Percentiles rank a stretch among this genome's conserved stretches.
Conservation (phyloP, 108 stramenopile species). For the Bacterosira constricta region DNA sequence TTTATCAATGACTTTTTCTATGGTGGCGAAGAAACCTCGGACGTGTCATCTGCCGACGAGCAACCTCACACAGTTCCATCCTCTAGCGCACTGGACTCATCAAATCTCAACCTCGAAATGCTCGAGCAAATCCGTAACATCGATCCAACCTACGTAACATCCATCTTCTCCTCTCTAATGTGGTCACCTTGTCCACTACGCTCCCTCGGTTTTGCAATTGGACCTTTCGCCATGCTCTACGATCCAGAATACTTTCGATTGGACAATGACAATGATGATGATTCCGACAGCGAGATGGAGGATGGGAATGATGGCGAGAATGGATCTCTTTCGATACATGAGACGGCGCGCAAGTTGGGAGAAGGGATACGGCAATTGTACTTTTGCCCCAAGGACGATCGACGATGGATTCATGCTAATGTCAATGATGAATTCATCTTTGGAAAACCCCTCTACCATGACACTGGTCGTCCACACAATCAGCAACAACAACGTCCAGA, state of each 20-base stretch:
- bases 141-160: conserved; percentile 65
- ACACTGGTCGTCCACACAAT: neutral
- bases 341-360: conserved; percentile 61
- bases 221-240: conserved; percentile 74
- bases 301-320: conserved; percentile 30
- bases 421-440: conserved; percentile 49
- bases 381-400: conserved; percentile 67
- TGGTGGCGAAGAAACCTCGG: conserved; percentile 4
- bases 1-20: conserved; percentile 52
- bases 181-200: conserved; percentile 82
- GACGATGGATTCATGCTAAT: conserved; percentile 68
- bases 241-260: conserved; percentile 84
- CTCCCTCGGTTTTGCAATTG: conserved; percentile 84
- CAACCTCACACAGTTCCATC: conserved; percentile 10
- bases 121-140: conserved; percentile 65
- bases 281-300: conserved; percentile 53
- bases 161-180: conserved; percentile 62
- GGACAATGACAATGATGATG: conserved; percentile 54
- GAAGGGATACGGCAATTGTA: conserved; percentile 85
- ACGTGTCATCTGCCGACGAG: too few relatives aligned
- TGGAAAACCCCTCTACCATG: conserved; percentile 3
- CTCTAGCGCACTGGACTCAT: neutral
- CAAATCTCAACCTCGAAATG: conserved; percentile 21
- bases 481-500: conserved; percentile 10
- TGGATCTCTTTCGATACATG: conserved; percentile 30